phyloP scores from a whole-genome alignment of 2,329 filamentous ascomycete genomes.

The Pestalotiopsis sp. region DNA sequence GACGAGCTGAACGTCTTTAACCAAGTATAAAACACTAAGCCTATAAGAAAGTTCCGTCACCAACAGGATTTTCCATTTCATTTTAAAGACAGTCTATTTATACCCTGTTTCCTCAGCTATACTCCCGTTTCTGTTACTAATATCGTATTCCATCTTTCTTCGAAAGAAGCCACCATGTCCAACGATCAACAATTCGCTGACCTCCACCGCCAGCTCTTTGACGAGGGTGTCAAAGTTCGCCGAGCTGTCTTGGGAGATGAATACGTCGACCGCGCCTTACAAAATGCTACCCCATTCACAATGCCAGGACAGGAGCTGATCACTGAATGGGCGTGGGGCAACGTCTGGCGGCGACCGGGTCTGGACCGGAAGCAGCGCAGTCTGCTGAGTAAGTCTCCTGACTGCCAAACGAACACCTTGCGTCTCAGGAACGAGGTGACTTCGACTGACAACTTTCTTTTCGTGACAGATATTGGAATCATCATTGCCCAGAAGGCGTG shows the following conservation, averaged over 20 bases:
- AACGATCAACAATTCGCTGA: slow-evolving; percentile 27
- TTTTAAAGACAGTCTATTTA: too few species aligned
- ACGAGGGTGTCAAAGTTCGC: slow-evolving; percentile 61
- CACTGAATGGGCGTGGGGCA: slow-evolving; percentile 67
- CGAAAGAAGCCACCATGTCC: slow-evolving; percentile 14
- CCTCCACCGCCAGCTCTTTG: slow-evolving; percentile 57
- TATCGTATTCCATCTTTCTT: neutral
- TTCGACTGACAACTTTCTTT: neutral
- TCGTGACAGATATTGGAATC: slow-evolving; percentile 55
- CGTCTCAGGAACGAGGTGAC: too few species aligned
- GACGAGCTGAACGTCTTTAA: too few species aligned
- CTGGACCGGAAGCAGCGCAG: slow-evolving; percentile 62
- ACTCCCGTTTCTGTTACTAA: too few species aligned
- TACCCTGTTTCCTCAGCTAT: too few species aligned
- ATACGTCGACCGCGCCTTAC: slow-evolving; percentile 60
- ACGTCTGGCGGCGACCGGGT: slow-evolving; percentile 64
- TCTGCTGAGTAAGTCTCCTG: slow-evolving; percentile 44
- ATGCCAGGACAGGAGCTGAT: slow-evolving; percentile 63
- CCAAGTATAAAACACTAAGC: too few species aligned
- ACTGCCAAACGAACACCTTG: too few species aligned
- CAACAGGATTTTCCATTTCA: too few species aligned
- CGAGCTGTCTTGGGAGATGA: slow-evolving; percentile 61
- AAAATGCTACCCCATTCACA: slow-evolving; percentile 60
- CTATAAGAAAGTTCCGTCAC: too few species aligned
- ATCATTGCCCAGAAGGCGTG: slow-evolving; percentile 57